Conservation (phyloP, 202 grass and related monocot species). For the Digitaria exilis region DNA sequence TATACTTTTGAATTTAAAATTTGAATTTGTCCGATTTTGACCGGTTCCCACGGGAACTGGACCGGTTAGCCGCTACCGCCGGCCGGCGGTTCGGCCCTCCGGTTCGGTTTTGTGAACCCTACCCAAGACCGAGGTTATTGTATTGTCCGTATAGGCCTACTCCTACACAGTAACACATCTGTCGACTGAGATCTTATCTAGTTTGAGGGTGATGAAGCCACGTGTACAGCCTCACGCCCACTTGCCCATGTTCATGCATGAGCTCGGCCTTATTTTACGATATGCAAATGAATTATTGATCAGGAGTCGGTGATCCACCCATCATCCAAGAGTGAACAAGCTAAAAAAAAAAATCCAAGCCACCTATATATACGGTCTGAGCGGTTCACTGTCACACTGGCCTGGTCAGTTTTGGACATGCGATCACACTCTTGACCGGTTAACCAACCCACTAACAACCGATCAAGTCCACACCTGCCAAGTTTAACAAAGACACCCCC, state of each 20-base stretch:
- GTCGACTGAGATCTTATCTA: conserved; percentile 18
- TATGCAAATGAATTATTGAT: not conserved
- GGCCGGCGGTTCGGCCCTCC: too few relatives aligned
- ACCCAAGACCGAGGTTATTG: not conserved
- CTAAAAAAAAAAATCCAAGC: too few relatives aligned
- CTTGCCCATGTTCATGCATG: not conserved
- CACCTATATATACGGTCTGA: not conserved
- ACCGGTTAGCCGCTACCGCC: too few relatives aligned
- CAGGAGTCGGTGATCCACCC: not conserved
- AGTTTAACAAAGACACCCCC: too few relatives aligned
- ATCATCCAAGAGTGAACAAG: not conserved
- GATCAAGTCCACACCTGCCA: too few relatives aligned
- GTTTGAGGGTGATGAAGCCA: not conserved
- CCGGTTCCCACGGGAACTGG: too few relatives aligned
- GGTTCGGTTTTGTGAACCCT: too few relatives aligned
- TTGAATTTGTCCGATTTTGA: too few relatives aligned
- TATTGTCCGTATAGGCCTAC: not conserved
- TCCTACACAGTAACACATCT: too few relatives aligned
- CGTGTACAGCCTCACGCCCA: not conserved
- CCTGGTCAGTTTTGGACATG: conserved; percentile 4
- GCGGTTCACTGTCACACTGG: not conserved
- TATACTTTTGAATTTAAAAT: too few relatives aligned
- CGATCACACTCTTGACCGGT: not conserved
- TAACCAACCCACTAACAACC: too few relatives aligned
- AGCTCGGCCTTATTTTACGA: not conserved